Conservation (phyloP, 2,329 filamentous ascomycete species). For the Penicillium oxalicum region DNA sequence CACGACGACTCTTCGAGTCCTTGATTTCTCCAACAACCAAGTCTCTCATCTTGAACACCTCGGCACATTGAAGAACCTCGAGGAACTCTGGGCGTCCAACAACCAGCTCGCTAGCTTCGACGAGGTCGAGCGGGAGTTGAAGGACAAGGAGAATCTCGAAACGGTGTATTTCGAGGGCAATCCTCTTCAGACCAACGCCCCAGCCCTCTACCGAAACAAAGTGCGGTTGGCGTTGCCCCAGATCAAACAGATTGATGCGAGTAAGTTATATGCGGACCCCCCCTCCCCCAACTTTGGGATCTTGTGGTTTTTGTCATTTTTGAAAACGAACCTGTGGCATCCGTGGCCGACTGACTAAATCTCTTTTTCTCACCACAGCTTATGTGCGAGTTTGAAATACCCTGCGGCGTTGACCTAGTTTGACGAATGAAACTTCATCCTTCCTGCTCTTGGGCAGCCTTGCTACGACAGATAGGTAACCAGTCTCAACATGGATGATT, state of each 20-base stretch:
- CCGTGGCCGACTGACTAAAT: slow-evolving; percentile 6
- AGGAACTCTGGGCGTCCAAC: slow-evolving; percentile 92
- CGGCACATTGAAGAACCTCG: slow-evolving; percentile 61
- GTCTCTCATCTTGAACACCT: slow-evolving; percentile 70
- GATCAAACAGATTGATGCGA: slow-evolving; percentile 90
- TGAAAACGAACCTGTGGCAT: background rate
- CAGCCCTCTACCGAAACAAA: slow-evolving; percentile 92
- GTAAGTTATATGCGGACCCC: slow-evolving; percentile 53
- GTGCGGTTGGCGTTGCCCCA: slow-evolving; percentile 80
- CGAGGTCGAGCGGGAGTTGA: slow-evolving; percentile 70
- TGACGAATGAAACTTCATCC: background rate
- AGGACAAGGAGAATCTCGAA: slow-evolving; percentile 69
- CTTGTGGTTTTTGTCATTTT: background rate
- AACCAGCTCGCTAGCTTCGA: slow-evolving; percentile 74
- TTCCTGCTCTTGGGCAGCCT: no score
- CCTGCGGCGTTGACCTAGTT: background rate
- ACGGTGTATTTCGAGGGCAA: slow-evolving; percentile 98
- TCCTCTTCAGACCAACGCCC: slow-evolving; percentile 70
- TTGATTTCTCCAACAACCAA: slow-evolving; percentile 88
- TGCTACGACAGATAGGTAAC: background rate
- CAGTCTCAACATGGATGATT: background rate
- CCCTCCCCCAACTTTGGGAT: no score
- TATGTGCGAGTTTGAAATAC: slow-evolving; percentile 24
- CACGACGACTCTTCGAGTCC: slow-evolving; percentile 62
- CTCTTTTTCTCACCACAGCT: slow-evolving; percentile 12